Percentiles rank a stretch among this genome's conserved stretches.
phyloP scores from a whole-genome alignment of 495 filamentous ascomycete species.

The Podospora conica region DNA sequence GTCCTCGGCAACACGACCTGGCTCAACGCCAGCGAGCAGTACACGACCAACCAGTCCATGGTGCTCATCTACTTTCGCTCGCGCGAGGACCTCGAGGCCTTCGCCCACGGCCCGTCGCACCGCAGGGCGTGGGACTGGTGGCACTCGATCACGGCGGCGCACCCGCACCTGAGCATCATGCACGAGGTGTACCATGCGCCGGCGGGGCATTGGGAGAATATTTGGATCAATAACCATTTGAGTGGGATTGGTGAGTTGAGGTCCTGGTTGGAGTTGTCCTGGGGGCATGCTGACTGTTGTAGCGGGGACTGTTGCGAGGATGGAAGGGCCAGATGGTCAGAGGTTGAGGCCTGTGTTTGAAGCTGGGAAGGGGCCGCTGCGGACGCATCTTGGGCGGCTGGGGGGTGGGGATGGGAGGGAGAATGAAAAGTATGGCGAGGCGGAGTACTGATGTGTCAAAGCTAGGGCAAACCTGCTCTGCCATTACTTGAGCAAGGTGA shows the following conservation, averaged over 20 bases:
- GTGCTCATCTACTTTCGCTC: slow-evolving; percentile 40
- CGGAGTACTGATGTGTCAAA: background rate
- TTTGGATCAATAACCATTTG: slow-evolving; percentile 10
- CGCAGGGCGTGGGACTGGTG: slow-evolving; percentile 37
- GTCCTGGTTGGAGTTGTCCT: background rate
- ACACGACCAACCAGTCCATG: slow-evolving; percentile 32
- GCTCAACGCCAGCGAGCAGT: slow-evolving; percentile 17
- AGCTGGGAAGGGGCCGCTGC: background rate
- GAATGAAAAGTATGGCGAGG: slow-evolving; percentile 4
- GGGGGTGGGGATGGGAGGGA: slow-evolving; percentile 5
- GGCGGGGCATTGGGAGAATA: slow-evolving; percentile 12
- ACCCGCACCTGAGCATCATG: slow-evolving; percentile 14
- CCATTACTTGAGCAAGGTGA: too few relatives aligned
- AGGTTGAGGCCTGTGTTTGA: slow-evolving; percentile 1
- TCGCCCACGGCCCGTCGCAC: slow-evolving; percentile 41
- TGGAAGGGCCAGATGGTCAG: background rate
- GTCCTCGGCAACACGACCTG: slow-evolving; percentile 21
- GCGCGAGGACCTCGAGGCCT: slow-evolving; percentile 39
- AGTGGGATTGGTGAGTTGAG: slow-evolving; percentile 7
- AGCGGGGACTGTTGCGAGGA: background rate
- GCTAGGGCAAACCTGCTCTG: background rate
- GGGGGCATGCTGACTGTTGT: background rate
- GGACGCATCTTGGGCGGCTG: slow-evolving; percentile 6
- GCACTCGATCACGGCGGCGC: slow-evolving; percentile 13
- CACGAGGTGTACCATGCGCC: slow-evolving; percentile 11